phyloP scores from a whole-genome alignment of 176 grass and related monocot species.

The Lolium rigidum region DNA sequence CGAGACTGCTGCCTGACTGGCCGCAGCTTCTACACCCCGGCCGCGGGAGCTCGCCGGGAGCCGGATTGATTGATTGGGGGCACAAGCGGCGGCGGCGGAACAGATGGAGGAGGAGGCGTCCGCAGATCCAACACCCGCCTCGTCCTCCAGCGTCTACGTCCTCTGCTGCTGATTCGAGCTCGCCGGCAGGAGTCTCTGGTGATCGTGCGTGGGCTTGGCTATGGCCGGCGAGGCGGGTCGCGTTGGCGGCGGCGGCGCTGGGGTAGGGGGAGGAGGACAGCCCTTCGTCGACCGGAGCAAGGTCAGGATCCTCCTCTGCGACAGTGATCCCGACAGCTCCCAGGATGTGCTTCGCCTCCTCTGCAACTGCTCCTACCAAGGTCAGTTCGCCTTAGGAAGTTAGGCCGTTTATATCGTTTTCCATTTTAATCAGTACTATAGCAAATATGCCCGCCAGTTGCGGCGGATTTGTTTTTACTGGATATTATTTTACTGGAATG shows the following conservation, averaged over 20 bases:
- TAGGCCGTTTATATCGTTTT: neutral
- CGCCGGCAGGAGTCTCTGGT: neutral
- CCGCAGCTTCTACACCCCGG: neutral
- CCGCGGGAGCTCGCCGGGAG: neutral
- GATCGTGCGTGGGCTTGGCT: neutral
- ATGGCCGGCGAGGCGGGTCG: conserved; percentile 52
- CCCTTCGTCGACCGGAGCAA: conserved; percentile 85
- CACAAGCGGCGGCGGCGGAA: neutral
- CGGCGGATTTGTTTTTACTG: too few species aligned
- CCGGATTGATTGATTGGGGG: conserved; percentile 3
- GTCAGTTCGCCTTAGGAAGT: conserved; percentile 26
- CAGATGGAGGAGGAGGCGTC: conserved; percentile 41
- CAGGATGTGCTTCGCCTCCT: conserved; percentile 80
- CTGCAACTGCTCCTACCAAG: conserved; percentile 93
- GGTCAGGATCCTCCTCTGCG: conserved; percentile 90
- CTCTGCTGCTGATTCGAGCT: conserved; percentile 46
- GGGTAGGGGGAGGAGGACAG: conserved; percentile 33
- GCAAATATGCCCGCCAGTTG: too few species aligned
- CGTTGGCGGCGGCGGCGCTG: conserved; percentile 14
- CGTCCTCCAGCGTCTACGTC: neutral
- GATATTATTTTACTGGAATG: too few species aligned
- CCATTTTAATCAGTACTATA: neutral
- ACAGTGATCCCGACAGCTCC: conserved; percentile 72
- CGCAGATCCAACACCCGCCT: conserved; percentile 47
- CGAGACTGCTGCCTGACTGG: neutral